These are phyloP conservation scores for Penicillium simplicissimum DNA, from an alignment of 495 filamentous ascomycete species.

Conservation along the genomic window DNA sequence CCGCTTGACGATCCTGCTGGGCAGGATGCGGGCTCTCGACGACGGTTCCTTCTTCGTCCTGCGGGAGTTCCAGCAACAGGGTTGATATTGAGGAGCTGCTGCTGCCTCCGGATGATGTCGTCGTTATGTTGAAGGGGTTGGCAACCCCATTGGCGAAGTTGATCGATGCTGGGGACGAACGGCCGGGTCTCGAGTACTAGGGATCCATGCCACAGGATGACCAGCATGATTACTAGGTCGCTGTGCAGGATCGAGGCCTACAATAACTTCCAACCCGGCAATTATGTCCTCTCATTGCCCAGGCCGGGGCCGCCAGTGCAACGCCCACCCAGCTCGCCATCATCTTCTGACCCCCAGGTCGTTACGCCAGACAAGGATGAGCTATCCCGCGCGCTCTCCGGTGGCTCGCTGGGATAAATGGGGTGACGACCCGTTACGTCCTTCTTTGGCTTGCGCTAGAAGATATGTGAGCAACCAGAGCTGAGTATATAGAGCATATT, in stretches of 20 bases:
- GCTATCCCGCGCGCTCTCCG: neutral
- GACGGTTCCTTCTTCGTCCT: neutral
- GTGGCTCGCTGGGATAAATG: neutral
- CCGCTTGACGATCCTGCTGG: neutral
- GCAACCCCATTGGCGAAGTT: neutral
- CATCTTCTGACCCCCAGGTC: neutral
- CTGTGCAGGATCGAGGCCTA: neutral
- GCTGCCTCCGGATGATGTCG: neutral
- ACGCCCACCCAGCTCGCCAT: neutral
- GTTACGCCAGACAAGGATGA: constrained; percentile 1
- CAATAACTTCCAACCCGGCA: neutral
- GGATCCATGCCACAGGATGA: neutral
- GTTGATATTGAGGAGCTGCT: too few relatives aligned
- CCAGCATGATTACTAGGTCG: neutral
- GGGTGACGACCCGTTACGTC: too few relatives aligned
- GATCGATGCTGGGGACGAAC: neutral
- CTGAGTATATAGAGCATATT: neutral
- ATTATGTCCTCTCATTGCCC: neutral
- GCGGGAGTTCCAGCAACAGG: neutral
- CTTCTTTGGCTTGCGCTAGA: neutral
- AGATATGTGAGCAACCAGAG: neutral
- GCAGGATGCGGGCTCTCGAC: neutral
- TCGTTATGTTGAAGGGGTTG: neutral
- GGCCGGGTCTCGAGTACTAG: neutral
- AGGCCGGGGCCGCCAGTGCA: neutral